These are phyloP conservation scores for Aspergillus affinis DNA, from an alignment of 495 filamentous ascomycete genomes.

Conservation along the genomic window DNA sequence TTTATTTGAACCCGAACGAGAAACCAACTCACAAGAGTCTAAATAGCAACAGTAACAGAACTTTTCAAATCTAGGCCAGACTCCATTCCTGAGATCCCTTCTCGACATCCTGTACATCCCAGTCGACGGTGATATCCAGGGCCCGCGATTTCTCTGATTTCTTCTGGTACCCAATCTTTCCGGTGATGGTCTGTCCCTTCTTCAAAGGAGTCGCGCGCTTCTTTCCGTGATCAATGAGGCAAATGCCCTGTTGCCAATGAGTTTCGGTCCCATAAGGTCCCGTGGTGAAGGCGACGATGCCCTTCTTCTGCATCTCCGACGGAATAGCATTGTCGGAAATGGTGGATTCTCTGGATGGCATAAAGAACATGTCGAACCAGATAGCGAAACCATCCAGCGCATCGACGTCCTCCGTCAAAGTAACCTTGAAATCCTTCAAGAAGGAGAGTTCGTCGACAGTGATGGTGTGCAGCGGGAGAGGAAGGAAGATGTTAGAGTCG, in stretches of 20 bases:
- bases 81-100: slow-evolving; percentile 40
- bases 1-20: not conserved
- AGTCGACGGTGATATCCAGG: slow-evolving; percentile 49
- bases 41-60: slow-evolving; percentile 16
- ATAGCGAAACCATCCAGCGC: slow-evolving; percentile 59
- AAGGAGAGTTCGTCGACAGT: slow-evolving; percentile 58
- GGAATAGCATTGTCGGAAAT: slow-evolving; percentile 45
- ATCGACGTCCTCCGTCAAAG: slow-evolving; percentile 53
- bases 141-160: slow-evolving; percentile 43
- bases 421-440: slow-evolving; percentile 54
- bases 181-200: slow-evolving; percentile 49
- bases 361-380: slow-evolving; percentile 68
- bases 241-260: slow-evolving; percentile 53
- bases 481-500: slow-evolving; percentile 51
- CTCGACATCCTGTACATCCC: slow-evolving; percentile 37
- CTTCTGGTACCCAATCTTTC: slow-evolving; percentile 52
- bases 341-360: slow-evolving; percentile 44
- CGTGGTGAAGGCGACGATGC: slow-evolving; percentile 53
- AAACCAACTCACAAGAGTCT: not conserved
- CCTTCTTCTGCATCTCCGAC: slow-evolving; percentile 47
- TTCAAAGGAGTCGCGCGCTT: slow-evolving; percentile 36
- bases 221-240: slow-evolving; percentile 47
- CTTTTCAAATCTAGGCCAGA: slow-evolving; percentile 13
- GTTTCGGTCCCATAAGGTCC: slow-evolving; percentile 52
- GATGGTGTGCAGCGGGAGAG: slow-evolving; percentile 56